These are phyloP conservation scores for Saururus chinensis DNA, from an alignment of 164 flowering plant genomes.

Conservation along the genomic window DNA sequence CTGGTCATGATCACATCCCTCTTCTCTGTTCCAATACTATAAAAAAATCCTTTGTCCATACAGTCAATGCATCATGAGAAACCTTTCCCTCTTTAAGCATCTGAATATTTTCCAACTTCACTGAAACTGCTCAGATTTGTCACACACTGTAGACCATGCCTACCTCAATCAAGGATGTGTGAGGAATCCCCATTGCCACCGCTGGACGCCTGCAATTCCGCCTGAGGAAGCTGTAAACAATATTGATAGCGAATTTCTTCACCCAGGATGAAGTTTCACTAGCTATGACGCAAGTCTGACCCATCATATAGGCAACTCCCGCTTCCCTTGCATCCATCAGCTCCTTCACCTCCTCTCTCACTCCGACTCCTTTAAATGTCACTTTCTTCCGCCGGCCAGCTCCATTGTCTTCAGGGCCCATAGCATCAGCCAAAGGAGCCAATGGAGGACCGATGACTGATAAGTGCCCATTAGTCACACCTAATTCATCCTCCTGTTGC, in stretches of 20 bases:
- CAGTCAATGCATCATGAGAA: too few species aligned
- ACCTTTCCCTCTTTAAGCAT: too few species aligned
- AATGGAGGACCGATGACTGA: conserved; percentile 5
- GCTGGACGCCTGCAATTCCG: conserved; percentile 44
- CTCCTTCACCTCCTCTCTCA: conserved; percentile 23
- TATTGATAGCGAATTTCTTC: conserved; percentile 39
- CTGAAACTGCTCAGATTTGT: neutral
- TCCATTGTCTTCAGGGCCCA: conserved; percentile 3
- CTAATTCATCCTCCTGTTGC: conserved; percentile 8
- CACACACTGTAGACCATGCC: conserved; percentile 50
- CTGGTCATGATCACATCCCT: too few species aligned
- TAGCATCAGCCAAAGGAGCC: conserved; percentile 3
- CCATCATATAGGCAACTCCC: conserved; percentile 55
- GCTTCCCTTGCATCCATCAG: conserved; percentile 36
- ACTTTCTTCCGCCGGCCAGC: conserved; percentile 17
- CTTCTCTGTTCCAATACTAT: too few species aligned
- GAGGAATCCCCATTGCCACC: conserved; percentile 37
- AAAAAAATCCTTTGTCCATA: too few species aligned
- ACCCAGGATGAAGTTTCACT: conserved; percentile 25
- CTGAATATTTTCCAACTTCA: too few species aligned
- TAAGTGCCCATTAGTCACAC: conserved; percentile 6
- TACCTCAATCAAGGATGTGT: conserved; percentile 44
- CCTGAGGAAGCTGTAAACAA: conserved; percentile 40
- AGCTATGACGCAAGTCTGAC: conserved; percentile 36
- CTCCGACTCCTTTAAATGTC: conserved; percentile 13